Base-by-base conservation (phyloP, 768 basidiomycete species). In the Xanthoconium purpureum region DNA sequence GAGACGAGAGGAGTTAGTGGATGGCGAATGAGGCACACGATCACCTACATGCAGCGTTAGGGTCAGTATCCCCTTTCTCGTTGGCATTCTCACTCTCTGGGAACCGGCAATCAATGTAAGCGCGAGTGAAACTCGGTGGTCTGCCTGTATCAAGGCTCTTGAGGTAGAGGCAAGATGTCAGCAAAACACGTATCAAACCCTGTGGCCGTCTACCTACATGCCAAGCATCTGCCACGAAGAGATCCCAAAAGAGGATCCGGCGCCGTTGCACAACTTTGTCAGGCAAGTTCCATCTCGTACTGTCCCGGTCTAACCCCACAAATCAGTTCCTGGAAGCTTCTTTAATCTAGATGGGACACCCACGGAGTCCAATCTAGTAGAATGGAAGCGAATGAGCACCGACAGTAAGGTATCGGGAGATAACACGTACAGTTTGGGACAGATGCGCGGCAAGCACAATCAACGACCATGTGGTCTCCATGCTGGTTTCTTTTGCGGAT, bases 161-260 rank as follows among this genome's bases (percentile, higher is more conserved):
- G 2, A 37, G 30, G 29, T 1, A 30, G 47, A 54, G 29, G 46
- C 3, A 32, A 40, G 20, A 47, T n/a, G 32, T 69, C 39, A 69
- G 57, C 43, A 28, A 52, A 10, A 46, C 29, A 36, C 14, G 14
- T 20, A 51, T 52, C 47, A 50, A 47, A 28, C 37, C 6, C 32
- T 28, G 38, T 7, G 44, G 49, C 24, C n/a, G 17, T 47, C 35
- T 42, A 48, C 78, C 36, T 59, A 87, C 87, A 73, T 81, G 76
- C 84, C 85, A 90, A 5, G 80, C 75, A 61, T 91, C 89, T 0
- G 84, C 83, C 18, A 85, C 77, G 60, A 88, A 90, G 11, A 89
- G 74, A 64, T 90, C 87, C 89, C 89, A 91, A 71, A 91, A 90
- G 11, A 89, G 72, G 33, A 84, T 73, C 4, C 88, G 80, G 10